phyloP scores from a whole-genome alignment of 495 filamentous ascomycete species.

The Daldinia caldariorum region DNA sequence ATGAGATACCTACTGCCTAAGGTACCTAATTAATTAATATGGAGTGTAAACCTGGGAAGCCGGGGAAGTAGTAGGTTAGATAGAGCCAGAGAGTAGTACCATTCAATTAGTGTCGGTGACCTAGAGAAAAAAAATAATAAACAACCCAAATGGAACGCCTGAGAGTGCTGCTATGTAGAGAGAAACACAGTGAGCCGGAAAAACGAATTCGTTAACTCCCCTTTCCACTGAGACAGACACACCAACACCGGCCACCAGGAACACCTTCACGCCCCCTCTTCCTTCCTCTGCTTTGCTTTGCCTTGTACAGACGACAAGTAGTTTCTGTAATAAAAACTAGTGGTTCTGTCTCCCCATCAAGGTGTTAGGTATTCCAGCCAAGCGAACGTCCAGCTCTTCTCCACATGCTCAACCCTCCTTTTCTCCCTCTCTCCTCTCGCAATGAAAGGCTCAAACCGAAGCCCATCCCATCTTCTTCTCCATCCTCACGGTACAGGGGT shows the following conservation, averaged over 20 bases:
- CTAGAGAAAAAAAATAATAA: neutral
- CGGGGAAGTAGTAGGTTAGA: neutral
- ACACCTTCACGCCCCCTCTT: conserved; percentile 29
- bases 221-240: conserved; percentile 22
- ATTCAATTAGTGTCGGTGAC: conserved; percentile 31
- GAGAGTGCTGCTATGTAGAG: conserved; percentile 35
- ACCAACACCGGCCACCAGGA: conserved; percentile 30
- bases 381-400: conserved; percentile 4
- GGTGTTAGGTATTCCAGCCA: neutral
- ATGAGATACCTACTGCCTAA: neutral
- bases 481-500: neutral
- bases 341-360: conserved; percentile 20
- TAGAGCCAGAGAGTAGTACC: conserved; percentile 19
- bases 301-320: conserved; percentile 6
- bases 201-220: conserved; percentile 14
- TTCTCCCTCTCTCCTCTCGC: neutral
- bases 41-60: neutral
- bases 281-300: conserved; percentile 1
- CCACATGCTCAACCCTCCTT: neutral
- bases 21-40: too few relatives aligned
- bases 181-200: conserved; percentile 21
- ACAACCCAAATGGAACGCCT: conserved; percentile 28
- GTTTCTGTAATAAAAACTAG: neutral
- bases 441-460: neutral
- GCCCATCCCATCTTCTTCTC: neutral